A percentile compares a stretch with the other conserved stretches of the same genome.
Conservation (phyloP, 1,139 yeast genomes). For the Taphrina flavorubra region DNA sequence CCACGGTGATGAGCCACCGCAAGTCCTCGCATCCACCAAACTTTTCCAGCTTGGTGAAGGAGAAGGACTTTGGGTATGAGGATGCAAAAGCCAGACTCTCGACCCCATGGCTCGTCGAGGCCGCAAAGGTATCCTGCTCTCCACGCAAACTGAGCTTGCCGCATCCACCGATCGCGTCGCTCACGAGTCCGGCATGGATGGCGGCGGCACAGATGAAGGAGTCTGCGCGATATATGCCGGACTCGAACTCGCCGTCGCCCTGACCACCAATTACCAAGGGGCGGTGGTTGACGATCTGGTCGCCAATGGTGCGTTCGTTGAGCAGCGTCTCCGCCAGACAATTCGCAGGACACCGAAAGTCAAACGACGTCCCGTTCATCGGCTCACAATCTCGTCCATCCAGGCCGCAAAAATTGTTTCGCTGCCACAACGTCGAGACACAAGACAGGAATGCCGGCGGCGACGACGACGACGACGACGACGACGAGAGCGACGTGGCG, state of each 20-base stretch:
- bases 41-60: slow-evolving; percentile 55
- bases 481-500: slow-evolving; percentile 9
- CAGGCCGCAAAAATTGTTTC: slow-evolving; percentile 74
- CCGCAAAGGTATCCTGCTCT: slow-evolving; percentile 58
- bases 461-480: neutral
- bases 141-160: slow-evolving; percentile 69
- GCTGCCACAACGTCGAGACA: slow-evolving; percentile 31
- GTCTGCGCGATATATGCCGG: slow-evolving; percentile 74
- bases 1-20: slow-evolving; percentile 60
- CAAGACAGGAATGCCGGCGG: slow-evolving; percentile 30
- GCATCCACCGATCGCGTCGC: slow-evolving; percentile 81
- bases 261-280: slow-evolving; percentile 84
- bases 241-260: slow-evolving; percentile 43
- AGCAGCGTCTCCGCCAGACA: slow-evolving; percentile 82
- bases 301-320: slow-evolving; percentile 79
- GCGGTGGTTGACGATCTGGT: slow-evolving; percentile 67
- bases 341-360: slow-evolving; percentile 83
- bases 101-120: slow-evolving; percentile 57
- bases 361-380: slow-evolving; percentile 57
- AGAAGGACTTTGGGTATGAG: slow-evolving; percentile 75
- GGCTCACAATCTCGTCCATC: slow-evolving; percentile 66
- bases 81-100: slow-evolving; percentile 69
- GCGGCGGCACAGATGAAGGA: slow-evolving; percentile 91
- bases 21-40: slow-evolving; percentile 63
- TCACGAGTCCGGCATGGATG: slow-evolving; percentile 78